These are phyloP conservation scores for Fusarium mexicanum DNA, from an alignment of 2,329 filamentous ascomycete genomes.

Conservation along the genomic window DNA sequence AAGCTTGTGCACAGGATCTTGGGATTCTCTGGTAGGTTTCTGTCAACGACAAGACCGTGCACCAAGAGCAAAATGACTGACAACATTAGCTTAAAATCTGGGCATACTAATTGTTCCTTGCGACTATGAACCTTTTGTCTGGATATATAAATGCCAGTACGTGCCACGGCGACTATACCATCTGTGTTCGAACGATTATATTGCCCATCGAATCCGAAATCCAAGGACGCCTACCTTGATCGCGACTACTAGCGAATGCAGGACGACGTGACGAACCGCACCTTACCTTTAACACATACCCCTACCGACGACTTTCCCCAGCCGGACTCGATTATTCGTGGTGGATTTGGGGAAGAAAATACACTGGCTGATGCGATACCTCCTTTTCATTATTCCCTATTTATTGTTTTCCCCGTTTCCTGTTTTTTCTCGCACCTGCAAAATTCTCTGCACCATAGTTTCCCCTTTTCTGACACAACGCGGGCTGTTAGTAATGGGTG, in stretches of 20 bases:
- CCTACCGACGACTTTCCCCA: slow-evolving; percentile 41
- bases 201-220: slow-evolving; percentile 45
- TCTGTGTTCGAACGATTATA: slow-evolving; percentile 46
- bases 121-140: slow-evolving; percentile 41
- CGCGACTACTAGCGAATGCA: slow-evolving; percentile 51
- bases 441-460: slow-evolving; percentile 50
- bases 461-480: slow-evolving; percentile 44
- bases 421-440: slow-evolving; percentile 43
- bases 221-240: slow-evolving; percentile 45
- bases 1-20: slow-evolving; percentile 98
- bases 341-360: slow-evolving; percentile 38
- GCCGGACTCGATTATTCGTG: slow-evolving; percentile 38
- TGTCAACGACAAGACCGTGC: neutral
- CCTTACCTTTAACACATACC: slow-evolving; percentile 46
- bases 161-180: slow-evolving; percentile 42
- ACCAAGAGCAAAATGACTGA: slow-evolving; percentile 11
- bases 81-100: slow-evolving; percentile 80
- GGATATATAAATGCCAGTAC: slow-evolving; percentile 45
- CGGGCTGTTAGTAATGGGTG: slow-evolving; percentile 46
- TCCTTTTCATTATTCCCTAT: slow-evolving; percentile 43
- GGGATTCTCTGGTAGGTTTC: slow-evolving; percentile 92
- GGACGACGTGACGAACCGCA: slow-evolving; percentile 54
- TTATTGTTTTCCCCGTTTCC: slow-evolving; percentile 34
- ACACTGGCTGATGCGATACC: slow-evolving; percentile 50
- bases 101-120: slow-evolving; percentile 70